Conservation (phyloP, 257 asterid species). For the Capsicum pubescens region DNA sequence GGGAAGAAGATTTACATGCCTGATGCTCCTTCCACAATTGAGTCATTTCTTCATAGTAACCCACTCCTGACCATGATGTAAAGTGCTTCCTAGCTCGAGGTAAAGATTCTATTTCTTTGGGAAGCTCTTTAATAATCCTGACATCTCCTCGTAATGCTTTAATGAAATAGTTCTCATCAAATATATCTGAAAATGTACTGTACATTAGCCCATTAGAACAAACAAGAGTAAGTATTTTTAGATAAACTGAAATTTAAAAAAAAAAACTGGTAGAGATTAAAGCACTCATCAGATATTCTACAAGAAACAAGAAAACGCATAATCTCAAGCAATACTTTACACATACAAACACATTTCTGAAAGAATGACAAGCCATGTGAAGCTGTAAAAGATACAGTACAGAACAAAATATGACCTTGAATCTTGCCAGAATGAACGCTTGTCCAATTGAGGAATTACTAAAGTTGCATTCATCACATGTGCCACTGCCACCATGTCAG, state of each 20-base stretch:
- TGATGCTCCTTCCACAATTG: constrained; percentile 82
- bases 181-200: constrained; percentile 91
- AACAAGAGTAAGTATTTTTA: constrained; percentile 27
- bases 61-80: constrained; percentile 77
- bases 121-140: constrained; percentile 79
- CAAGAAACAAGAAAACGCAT: not conserved
- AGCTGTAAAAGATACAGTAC: not conserved
- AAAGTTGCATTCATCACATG: constrained; percentile 87
- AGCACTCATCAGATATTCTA: not conserved
- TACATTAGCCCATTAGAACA: constrained; percentile 39
- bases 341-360: not conserved
- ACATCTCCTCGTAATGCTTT: constrained; percentile 66
- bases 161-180: constrained; percentile 84
- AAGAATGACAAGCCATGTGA: constrained; percentile 19
- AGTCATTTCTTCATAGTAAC: constrained; percentile 81
- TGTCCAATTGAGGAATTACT: constrained; percentile 93
- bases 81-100: constrained; percentile 96
- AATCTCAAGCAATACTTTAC: not conserved
- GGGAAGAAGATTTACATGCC: constrained; percentile 45
- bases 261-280: not conserved
- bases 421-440: constrained; percentile 95
- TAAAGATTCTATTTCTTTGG: constrained; percentile 72
- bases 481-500: constrained; percentile 99
- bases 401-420: constrained; percentile 58
- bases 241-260: not conserved